Percentiles rank a stretch among this genome's conserved stretches.
phyloP scores from a whole-genome alignment of 805 yeast species.

The Metschnikowia vanudenii region DNA sequence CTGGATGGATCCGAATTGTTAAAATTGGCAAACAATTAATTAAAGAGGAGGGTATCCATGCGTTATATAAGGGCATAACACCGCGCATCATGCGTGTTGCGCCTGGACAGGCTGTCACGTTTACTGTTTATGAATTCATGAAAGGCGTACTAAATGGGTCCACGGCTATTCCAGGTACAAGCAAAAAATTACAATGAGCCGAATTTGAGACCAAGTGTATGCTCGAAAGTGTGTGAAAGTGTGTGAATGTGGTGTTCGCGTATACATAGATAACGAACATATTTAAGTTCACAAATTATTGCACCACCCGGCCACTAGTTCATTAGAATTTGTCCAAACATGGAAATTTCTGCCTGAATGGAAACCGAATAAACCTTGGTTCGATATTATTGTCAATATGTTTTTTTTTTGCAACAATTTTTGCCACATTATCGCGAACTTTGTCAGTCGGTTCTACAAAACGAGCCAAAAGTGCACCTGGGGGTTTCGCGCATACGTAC shows the following conservation, averaged over 20 bases:
- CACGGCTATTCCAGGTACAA: conserved; percentile 18
- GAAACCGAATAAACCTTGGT: too few relatives aligned
- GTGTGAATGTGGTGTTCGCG: background rate
- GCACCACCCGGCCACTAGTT: too few relatives aligned
- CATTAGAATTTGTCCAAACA: too few relatives aligned
- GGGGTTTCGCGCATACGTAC: too few relatives aligned
- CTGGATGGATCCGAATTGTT: conserved; percentile 73
- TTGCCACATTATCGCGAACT: too few relatives aligned
- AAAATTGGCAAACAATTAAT: conserved; percentile 79
- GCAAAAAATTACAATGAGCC: conserved; percentile 20
- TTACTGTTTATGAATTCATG: conserved; percentile 91
- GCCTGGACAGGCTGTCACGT: conserved; percentile 98
- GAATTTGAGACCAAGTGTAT: background rate
- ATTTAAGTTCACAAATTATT: too few relatives aligned
- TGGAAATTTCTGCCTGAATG: too few relatives aligned
- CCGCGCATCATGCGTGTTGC: conserved; percentile 99
- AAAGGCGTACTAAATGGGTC: conserved; percentile 55
- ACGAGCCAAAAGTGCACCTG: too few relatives aligned
- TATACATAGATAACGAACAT: background rate
- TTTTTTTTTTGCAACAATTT: too few relatives aligned
- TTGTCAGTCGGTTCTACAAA: too few relatives aligned
- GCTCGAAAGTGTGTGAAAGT: background rate
- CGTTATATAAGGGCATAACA: conserved; percentile 91
- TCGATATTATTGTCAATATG: too few relatives aligned
- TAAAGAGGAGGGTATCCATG: conserved; percentile 75